Percentiles rank a stretch among this genome's conserved stretches.
These are phyloP conservation scores for Escovopsis sp. DNA, from an alignment of 2,329 filamentous ascomycete genomes.

Conservation along the genomic window DNA sequence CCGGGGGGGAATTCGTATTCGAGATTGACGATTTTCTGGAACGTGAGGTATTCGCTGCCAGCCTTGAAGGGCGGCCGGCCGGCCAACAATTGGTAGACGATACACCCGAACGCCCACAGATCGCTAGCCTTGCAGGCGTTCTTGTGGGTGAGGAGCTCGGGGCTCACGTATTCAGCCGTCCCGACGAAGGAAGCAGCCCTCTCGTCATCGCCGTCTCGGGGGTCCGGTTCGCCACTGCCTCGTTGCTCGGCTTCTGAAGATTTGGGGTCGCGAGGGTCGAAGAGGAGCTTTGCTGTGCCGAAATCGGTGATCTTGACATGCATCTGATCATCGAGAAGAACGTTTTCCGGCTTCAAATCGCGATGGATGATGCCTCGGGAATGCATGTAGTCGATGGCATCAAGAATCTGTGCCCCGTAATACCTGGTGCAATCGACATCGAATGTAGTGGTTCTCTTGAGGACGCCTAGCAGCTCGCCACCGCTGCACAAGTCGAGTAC, in stretches of 20 bases:
- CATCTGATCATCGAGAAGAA: constrained; percentile 88
- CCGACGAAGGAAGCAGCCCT: constrained; percentile 91
- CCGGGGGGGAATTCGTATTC: constrained; percentile 88
- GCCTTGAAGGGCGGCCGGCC: constrained; percentile 96
- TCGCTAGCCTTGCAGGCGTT: constrained; percentile 96
- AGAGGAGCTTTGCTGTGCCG: constrained; percentile 85
- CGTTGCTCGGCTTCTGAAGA: constrained; percentile 25
- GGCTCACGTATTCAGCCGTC: constrained; percentile 95
- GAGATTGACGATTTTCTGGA: constrained; percentile 91
- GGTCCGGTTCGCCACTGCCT: constrained; percentile 22
- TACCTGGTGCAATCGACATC: constrained; percentile 90
- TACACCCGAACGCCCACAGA: constrained; percentile 96
- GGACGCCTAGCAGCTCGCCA: constrained; percentile 77
- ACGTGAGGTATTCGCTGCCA: constrained; percentile 88
- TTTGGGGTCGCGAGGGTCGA: constrained; percentile 25
- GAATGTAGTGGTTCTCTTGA: constrained; percentile 91
- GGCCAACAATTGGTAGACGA: constrained; percentile 89
- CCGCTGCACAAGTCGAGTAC: constrained; percentile 87
- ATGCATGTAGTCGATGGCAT: constrained; percentile 97
- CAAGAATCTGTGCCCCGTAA: constrained; percentile 89
- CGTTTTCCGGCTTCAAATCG: constrained; percentile 93
- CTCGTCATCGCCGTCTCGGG: constrained; percentile 35
- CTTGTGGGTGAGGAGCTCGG: constrained; percentile 91
- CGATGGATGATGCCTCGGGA: constrained; percentile 89
- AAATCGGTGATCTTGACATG: constrained; percentile 99